Percentiles rank a stretch among this genome's conserved stretches.
phyloP scores from a whole-genome alignment of 805 yeast genomes.

The Clavispora carvajalis region DNA sequence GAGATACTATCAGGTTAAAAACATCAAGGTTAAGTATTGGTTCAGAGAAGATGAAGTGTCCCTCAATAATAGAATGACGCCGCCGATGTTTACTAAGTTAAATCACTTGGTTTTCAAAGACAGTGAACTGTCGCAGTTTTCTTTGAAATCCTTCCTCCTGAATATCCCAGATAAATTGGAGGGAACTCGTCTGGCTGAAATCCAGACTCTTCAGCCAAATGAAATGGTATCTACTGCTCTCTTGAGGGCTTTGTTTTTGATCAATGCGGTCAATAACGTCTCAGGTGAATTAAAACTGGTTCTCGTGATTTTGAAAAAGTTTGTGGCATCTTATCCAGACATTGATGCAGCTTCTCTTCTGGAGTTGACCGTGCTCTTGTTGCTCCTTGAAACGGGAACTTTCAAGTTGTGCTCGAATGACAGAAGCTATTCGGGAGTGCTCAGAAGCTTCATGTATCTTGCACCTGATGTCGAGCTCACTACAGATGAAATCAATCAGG shows the following conservation, averaged over 20 bases:
- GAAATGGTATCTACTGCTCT: slow-evolving; percentile 8
- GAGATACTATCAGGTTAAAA: slow-evolving; percentile 79
- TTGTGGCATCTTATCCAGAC: slow-evolving; percentile 15
- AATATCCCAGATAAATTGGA: neutral
- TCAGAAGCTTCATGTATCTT: slow-evolving; percentile 25
- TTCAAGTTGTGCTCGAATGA: slow-evolving; percentile 37
- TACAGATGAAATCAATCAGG: slow-evolving; percentile 33
- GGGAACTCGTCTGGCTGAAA: neutral
- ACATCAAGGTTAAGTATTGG: slow-evolving; percentile 52
- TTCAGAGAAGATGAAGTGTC: slow-evolving; percentile 40
- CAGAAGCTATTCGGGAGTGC: slow-evolving; percentile 29
- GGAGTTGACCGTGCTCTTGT: slow-evolving; percentile 42
- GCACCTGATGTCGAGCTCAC: slow-evolving; percentile 22
- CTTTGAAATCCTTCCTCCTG: neutral
- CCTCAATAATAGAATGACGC: slow-evolving; percentile 49
- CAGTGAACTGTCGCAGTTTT: slow-evolving; percentile 5
- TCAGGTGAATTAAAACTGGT: slow-evolving; percentile 42
- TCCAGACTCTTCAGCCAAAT: neutral
- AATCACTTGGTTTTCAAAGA: slow-evolving; percentile 1
- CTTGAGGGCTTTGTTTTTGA: slow-evolving; percentile 45
- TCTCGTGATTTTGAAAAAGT: slow-evolving; percentile 45
- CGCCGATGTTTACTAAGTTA: slow-evolving; percentile 43
- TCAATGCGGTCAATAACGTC: slow-evolving; percentile 43
- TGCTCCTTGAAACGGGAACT: slow-evolving; percentile 35
- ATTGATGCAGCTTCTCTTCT: slow-evolving; percentile 25